These are phyloP conservation scores for Carex parvula DNA, from an alignment of 176 grass and related monocot genomes.

Conservation along the genomic window DNA sequence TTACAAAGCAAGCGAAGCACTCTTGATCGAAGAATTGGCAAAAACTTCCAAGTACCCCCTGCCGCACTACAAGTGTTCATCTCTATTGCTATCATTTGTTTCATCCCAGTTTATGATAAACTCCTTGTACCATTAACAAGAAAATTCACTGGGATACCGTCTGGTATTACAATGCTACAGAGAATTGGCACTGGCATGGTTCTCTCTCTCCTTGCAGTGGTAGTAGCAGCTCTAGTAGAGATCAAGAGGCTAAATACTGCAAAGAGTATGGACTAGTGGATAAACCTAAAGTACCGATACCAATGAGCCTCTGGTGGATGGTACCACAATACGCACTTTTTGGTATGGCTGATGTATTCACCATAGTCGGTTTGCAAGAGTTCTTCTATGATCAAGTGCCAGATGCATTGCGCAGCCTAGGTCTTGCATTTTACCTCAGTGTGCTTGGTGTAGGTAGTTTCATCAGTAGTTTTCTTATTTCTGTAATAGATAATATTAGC, in stretches of 20 bases:
- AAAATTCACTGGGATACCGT: constrained; percentile 36
- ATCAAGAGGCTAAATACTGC: constrained; percentile 41
- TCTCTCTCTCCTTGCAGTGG: constrained; percentile 41
- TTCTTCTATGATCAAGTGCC: constrained; percentile 96
- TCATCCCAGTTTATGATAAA: constrained; percentile 57
- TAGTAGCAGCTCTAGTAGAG: constrained; percentile 51
- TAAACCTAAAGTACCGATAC: constrained; percentile 32
- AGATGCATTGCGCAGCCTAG: constrained; percentile 46
- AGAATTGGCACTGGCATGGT: constrained; percentile 50
- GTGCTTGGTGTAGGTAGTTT: constrained; percentile 49
- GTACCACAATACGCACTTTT: constrained; percentile 68
- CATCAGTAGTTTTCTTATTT: constrained; percentile 48
- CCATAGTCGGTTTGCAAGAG: constrained; percentile 75
- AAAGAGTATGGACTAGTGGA: constrained; percentile 38
- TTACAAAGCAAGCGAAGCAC: constrained; percentile 72
- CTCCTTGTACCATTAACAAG: constrained; percentile 44
- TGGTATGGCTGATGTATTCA: constrained; percentile 71
- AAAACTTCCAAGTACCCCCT: constrained; percentile 33
- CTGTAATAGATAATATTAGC: constrained; percentile 40
- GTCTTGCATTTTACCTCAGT: constrained; percentile 59
- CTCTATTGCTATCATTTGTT: constrained; percentile 29
- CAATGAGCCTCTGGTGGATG: constrained; percentile 95
- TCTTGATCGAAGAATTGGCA: constrained; percentile 49
- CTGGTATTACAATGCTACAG: constrained; percentile 66
- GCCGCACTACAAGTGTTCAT: constrained; percentile 54